These are phyloP conservation scores for Cercophora sp. DNA, from an alignment of 495 filamentous ascomycete species.

Conservation along the genomic window DNA sequence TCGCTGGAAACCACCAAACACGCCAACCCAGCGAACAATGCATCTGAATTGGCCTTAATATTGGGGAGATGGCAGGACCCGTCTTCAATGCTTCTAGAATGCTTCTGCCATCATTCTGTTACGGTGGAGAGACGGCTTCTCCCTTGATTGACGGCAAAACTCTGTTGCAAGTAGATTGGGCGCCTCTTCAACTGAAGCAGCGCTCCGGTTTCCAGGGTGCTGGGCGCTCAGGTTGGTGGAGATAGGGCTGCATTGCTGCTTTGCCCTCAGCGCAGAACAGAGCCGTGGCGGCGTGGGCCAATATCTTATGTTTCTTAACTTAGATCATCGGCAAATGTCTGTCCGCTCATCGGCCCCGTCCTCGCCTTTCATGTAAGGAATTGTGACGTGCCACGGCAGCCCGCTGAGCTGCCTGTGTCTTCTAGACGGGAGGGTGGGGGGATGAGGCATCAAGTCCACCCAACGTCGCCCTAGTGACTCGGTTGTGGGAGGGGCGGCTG, in stretches of 20 bases:
- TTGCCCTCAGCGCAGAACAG: not conserved
- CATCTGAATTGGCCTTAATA: too few relatives aligned
- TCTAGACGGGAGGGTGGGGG: conserved; percentile 16
- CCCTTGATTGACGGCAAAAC: conserved; percentile 14
- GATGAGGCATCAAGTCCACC: conserved; percentile 1
- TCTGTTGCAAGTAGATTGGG: conserved; percentile 31
- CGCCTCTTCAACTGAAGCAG: conserved; percentile 9
- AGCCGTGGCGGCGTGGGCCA: conserved; percentile 11
- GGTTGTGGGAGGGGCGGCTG: conserved; percentile 12
- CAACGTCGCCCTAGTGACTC: not conserved
- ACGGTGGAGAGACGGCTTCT: conserved; percentile 7
- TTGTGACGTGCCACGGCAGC: conserved; percentile 18
- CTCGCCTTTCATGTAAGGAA: conserved; percentile 17
- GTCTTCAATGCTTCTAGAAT: conserved; percentile 26
- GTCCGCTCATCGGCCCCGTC: not conserved
- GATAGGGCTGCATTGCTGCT: conserved; percentile 27
- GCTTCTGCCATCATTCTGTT: conserved; percentile 18
- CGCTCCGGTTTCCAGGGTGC: conserved; percentile 15
- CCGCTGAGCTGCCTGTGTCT: conserved; percentile 9
- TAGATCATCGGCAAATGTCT: conserved; percentile 25
- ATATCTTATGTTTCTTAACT: conserved; percentile 31
- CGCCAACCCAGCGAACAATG: not conserved
- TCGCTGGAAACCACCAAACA: too few relatives aligned
- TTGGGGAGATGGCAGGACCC: conserved; percentile 13
- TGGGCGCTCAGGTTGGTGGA: conserved; percentile 14